These are phyloP conservation scores for Colletotrichum neosansevieriae DNA, from an alignment of 2,329 filamentous ascomycete species.

Conservation along the genomic window DNA sequence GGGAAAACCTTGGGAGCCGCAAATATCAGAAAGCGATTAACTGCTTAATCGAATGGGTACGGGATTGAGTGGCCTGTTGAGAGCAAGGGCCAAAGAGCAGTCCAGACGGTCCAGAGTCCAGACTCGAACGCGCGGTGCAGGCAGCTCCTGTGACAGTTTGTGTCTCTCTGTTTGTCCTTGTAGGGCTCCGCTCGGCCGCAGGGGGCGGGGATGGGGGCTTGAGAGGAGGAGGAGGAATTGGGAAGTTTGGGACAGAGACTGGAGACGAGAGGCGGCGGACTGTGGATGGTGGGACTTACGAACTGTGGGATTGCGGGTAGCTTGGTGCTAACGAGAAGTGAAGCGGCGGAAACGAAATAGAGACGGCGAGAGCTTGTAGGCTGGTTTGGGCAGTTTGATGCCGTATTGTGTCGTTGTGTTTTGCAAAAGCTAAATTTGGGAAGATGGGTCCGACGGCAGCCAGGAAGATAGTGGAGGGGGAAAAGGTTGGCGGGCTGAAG, in stretches of 20 bases:
- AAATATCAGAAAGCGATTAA: slow-evolving; percentile 14
- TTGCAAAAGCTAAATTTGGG: slow-evolving; percentile 10
- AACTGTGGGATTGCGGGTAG: slow-evolving; percentile 6
- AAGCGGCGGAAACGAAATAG: slow-evolving; percentile 35
- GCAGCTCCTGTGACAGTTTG: slow-evolving; percentile 32
- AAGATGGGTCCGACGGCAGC: slow-evolving; percentile 12
- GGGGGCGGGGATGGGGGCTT: slow-evolving; percentile 23
- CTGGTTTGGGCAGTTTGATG: background rate
- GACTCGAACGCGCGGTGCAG: slow-evolving; percentile 34
- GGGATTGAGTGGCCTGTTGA: slow-evolving; percentile 25
- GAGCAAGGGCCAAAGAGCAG: slow-evolving; percentile 28
- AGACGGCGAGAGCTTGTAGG: slow-evolving; percentile 27
- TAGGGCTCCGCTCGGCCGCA: slow-evolving; percentile 34
- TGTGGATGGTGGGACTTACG: too few relatives aligned
- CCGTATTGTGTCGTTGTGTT: background rate
- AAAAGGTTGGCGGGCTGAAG: background rate
- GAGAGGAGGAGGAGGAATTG: background rate
- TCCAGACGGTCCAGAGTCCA: slow-evolving; percentile 22
- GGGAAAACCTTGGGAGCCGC: slow-evolving; percentile 10
- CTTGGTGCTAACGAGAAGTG: slow-evolving; percentile 15
- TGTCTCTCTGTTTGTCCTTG: slow-evolving; percentile 35
- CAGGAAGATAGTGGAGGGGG: background rate
- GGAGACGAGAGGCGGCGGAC: slow-evolving; percentile 13
- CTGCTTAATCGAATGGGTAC: slow-evolving; percentile 1
- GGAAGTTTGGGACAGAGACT: slow-evolving; percentile 10